phyloP scores from a whole-genome alignment of 352 stramenopile genomes.

The Discostella stelligera region DNA sequence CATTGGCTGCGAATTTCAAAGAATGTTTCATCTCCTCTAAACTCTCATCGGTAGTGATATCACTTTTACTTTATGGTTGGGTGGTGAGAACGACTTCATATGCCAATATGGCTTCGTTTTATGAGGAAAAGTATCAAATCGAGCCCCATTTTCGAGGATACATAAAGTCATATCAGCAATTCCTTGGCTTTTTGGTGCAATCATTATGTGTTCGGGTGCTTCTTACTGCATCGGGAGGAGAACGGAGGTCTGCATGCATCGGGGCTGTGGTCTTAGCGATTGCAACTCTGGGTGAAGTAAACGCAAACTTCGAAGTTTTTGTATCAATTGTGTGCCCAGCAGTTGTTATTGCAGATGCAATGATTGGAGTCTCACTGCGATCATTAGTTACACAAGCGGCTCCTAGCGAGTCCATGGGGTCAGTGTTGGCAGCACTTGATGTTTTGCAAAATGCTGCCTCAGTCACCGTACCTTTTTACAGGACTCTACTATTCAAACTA shows the following conservation, averaged over 20 bases:
- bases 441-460: constrained; percentile 68
- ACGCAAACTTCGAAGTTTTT: constrained; percentile 56
- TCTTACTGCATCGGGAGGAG: constrained; percentile 47
- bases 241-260: constrained; percentile 43
- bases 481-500: constrained; percentile 63
- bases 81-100: constrained; percentile 61
- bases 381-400: constrained; percentile 63
- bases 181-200: constrained; percentile 62
- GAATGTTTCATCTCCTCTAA: constrained; percentile 50
- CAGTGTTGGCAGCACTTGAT: constrained; percentile 71
- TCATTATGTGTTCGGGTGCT: constrained; percentile 53
- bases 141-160: constrained; percentile 70
- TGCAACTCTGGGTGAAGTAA: constrained; percentile 50
- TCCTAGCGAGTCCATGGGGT: constrained; percentile 65
- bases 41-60: constrained; percentile 57
- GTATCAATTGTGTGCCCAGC: constrained; percentile 50
- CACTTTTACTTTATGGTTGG: constrained; percentile 59
- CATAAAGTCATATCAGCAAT: constrained; percentile 65
- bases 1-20: constrained; percentile 56
- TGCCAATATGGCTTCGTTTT: constrained; percentile 64
- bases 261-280: constrained; percentile 45
- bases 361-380: constrained; percentile 57
- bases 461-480: constrained; percentile 75
- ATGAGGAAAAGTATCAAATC: constrained; percentile 75
- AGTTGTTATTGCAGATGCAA: constrained; percentile 48